Evolutionary conservation across 1,139 yeast species (phyloP), one percentile per base, ranked within the genome.

Genomic region (Geotrichum cucujoidarum): DNA sequence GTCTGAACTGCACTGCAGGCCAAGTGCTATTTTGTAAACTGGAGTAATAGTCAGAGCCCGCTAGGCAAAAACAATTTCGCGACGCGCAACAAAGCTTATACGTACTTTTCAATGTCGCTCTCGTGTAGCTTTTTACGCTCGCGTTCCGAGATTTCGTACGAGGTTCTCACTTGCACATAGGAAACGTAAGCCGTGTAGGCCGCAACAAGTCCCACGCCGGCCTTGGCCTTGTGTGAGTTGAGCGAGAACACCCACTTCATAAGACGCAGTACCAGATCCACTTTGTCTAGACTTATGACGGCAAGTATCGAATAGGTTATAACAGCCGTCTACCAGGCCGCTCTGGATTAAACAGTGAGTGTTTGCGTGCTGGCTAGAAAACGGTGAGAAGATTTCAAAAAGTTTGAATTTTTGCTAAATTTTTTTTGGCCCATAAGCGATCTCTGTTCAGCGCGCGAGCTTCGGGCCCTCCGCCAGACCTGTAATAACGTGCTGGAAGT

Each of bases 171-270:
- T 34, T 82, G 81, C 53, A 83, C 76, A 60, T 76, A 83, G 10
- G 77, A 71, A 40, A 87, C 86, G 59, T 82, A 81, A 1, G 84
- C 77, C 1, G 90, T 76, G 60, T 86, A 86, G 4, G 83, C 77
- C 2, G 77, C 70, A 22, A 82, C 62, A 4, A 81, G 59, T 1
- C 86, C 85, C 13, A 76, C 59, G 0, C 80, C 79, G 6, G 76
- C 53, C 57, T 74, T 74, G 32, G 55, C 45, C 42, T 51, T 53
- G 29, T 36, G 48, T 68, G 55, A 45, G 22, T 43, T 43, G 42
- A 46, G 29, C 31, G 50, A 18, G 27, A 43, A 43, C 30, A 37
- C 27, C 33, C 46, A 40, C 46, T 47, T 46, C 53, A 50, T 46
- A 10, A 49, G 16, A 8, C 33, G 13, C 22, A 24, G 21, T 20